phyloP scores from a whole-genome alignment of 257 asterid species.

The Solanum etuberosum region DNA sequence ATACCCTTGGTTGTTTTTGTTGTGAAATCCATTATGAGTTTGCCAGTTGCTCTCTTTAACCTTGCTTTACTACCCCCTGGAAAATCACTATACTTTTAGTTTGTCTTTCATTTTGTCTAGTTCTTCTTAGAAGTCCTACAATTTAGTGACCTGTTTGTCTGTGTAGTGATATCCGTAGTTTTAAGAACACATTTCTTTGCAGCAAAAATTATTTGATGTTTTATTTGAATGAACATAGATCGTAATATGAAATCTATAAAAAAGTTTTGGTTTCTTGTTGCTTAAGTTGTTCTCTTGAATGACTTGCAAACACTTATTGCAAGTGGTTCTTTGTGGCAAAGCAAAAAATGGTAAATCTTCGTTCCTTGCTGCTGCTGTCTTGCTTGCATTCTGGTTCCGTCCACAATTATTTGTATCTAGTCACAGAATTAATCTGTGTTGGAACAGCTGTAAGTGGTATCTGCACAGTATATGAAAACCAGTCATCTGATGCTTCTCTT shows the following conservation, averaged over 20 bases:
- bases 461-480: neutral
- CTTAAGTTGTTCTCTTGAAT: neutral
- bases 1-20: neutral
- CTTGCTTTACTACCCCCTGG: fast-evolving
- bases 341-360: neutral
- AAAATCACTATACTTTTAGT: neutral
- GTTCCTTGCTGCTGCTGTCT: neutral
- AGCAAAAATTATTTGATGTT: neutral
- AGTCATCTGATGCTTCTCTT: neutral
- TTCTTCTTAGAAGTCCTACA: neutral
- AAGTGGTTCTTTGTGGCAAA: neutral
- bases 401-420: neutral
- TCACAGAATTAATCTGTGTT: neutral
- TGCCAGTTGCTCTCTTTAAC: neutral
- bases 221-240: neutral
- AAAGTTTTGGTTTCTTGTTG: neutral
- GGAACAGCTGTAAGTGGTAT: too few relatives aligned
- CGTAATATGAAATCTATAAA: neutral
- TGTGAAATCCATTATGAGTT: neutral
- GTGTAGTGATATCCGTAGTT: neutral
- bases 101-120: neutral
- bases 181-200: neutral
- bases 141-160: neutral
- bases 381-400: neutral
- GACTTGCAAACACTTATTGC: neutral